These are phyloP conservation scores for Musa itinerans DNA, from an alignment of 176 grass and related monocot species.

Conservation along the genomic window DNA sequence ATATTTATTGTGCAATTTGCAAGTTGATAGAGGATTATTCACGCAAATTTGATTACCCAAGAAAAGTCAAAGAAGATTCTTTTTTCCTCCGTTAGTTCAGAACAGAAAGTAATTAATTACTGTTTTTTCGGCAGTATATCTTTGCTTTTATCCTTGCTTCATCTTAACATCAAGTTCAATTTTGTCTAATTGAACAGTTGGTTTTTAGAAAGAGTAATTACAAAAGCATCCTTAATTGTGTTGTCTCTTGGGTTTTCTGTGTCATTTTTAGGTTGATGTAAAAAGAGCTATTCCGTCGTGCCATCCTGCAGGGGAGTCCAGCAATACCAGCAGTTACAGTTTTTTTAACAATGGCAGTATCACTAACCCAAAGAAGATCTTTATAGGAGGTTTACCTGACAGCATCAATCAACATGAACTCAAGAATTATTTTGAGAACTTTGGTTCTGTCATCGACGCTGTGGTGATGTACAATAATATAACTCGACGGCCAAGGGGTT, in stretches of 20 bases:
- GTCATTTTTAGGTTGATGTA: constrained; percentile 17
- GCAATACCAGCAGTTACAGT: neutral
- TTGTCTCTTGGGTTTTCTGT: neutral
- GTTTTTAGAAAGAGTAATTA: neutral
- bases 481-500: constrained; percentile 30
- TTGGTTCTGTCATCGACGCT: constrained; percentile 41
- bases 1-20: no score
- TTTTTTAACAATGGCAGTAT: neutral
- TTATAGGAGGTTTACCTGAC: constrained; percentile 47
- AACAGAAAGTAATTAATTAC: neutral
- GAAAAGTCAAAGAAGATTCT: no score
- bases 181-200: neutral
- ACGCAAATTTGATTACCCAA: no score
- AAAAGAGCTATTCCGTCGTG: constrained; percentile 8
- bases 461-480: constrained; percentile 29
- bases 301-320: constrained; percentile 14
- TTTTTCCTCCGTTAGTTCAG: no score
- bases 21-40: no score
- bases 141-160: no score
- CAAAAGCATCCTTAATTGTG: no score
- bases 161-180: neutral
- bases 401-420: constrained; percentile 30
- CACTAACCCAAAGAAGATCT: constrained; percentile 45
- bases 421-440: constrained; percentile 45
- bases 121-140: neutral